phyloP scores from a whole-genome alignment of 176 grass and related monocot genomes.

The Raddia guianensis region DNA sequence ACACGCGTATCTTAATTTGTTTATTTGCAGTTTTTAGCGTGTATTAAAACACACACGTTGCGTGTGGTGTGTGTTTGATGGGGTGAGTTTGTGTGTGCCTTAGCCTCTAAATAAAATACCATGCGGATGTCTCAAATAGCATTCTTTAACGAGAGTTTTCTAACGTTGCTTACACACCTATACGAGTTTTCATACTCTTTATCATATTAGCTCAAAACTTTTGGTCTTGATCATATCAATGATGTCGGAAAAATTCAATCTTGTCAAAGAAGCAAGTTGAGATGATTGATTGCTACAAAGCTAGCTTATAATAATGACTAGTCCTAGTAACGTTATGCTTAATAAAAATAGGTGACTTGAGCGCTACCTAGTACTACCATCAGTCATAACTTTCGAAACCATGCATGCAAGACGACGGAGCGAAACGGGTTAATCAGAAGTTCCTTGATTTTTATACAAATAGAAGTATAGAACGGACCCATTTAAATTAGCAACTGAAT shows the following conservation, averaged over 20 bases:
- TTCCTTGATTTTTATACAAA: background rate
- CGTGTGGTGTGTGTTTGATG: too few relatives aligned
- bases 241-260: background rate
- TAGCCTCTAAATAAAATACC: too few relatives aligned
- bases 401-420: background rate
- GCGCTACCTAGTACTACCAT: background rate
- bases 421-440: background rate
- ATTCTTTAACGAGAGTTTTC: background rate
- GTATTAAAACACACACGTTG: too few relatives aligned
- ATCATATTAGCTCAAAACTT: background rate
- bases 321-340: background rate
- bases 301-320: background rate
- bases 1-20: too few relatives aligned
- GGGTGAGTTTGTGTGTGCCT: too few relatives aligned
- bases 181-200: background rate
- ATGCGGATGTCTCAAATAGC: too few relatives aligned
- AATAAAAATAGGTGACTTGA: slow-evolving; percentile 10
- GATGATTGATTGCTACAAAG: background rate
- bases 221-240: background rate
- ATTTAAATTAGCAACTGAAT: too few relatives aligned
- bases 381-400: background rate
- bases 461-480: background rate
- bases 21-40: too few relatives aligned
- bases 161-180: background rate
- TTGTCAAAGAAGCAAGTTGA: slow-evolving; percentile 14